Evolutionary conservation across 1,284 basidiomycete genomes (phyloP).

Genomic region (Fomitopsis betulina): DNA sequence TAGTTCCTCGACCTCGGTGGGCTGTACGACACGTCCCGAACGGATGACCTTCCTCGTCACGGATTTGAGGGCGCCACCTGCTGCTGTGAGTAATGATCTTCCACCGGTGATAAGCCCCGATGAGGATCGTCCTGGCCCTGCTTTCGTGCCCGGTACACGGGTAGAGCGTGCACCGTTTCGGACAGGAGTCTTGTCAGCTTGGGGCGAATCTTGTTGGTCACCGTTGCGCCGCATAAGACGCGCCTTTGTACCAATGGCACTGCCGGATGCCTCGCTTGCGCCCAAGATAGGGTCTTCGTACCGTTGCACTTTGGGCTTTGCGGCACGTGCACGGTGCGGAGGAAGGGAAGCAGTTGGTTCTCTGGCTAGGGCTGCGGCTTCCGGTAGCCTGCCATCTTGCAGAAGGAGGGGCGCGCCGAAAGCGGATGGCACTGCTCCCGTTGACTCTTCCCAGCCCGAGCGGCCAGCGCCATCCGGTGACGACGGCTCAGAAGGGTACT

Average conservation of each 20-base stretch:
- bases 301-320: conserved; percentile 50
- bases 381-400: not conserved
- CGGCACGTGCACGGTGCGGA: conserved; percentile 40
- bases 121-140: conserved; percentile 45
- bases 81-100: conserved; percentile 13
- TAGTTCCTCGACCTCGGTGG: not conserved
- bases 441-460: not conserved
- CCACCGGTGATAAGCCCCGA: conserved; percentile 21
- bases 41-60: conserved; percentile 9
- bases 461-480: not conserved
- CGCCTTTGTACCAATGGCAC: conserved; percentile 44
- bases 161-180: not conserved
- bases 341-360: conserved; percentile 30
- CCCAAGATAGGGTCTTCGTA: conserved; percentile 33
- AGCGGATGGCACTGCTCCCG: not conserved
- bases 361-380: not conserved
- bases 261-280: conserved; percentile 21
- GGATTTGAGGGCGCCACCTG: conserved; percentile 16
- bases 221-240: conserved; percentile 25
- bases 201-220: not conserved
- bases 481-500: not conserved
- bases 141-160: conserved; percentile 25
- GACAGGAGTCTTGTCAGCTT: not conserved
- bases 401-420: conserved; percentile 6
- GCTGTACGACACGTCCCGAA: not conserved